Base-by-base conservation (phyloP, 805 yeast genomes). In the Lipomyces mesembrius region DNA sequence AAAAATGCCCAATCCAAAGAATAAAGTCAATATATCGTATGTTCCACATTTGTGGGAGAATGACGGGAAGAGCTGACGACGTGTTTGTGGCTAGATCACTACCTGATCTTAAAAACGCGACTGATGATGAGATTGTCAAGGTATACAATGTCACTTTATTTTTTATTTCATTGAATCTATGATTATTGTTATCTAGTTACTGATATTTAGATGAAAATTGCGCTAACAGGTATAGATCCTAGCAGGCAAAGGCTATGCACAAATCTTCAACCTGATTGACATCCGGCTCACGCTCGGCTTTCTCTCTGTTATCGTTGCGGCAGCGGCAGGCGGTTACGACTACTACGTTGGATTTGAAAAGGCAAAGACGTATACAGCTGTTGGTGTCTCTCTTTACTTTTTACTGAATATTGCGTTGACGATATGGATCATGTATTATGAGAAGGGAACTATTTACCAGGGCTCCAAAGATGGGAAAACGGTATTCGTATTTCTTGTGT, bases 271-370 rank as follows among this genome's bases (percentile, higher is more conserved):
- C 22, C 67, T 72, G 37, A 69, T 71, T 7, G 74, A 78, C 59
- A 66, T 74, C 32, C 69, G 76, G 29, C 71, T 78, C 17, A 74
- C 66, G 1, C 52, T 77, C 7, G 79, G 79, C 2, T 78, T 70
- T 63, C 55, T 67, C 17, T 64, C 78, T 0, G 74, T 77, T 6
- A 57, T 71, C 4, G 69, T 77, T n/a, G 76, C 79, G 12, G 79
- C 72, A 4, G 64, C 63, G 4, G 75, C 73, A 22, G 73, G 71
- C 53, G 64, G 57, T 46, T 67, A 67, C 43, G 80, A 78, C 67
- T 74, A 72, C 64, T 64, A 65, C 22, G 62, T 67, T n/a, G 80
- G 80, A 9, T 78, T 78, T 65, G 69, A 68, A 25, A 60, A 67
- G 12, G 76, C 75, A 17, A 72, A 70, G 61, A 22, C 64, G 51